Conservation (phyloP, 2,329 filamentous ascomycete genomes). For the Pestalotiopsis sp. region DNA sequence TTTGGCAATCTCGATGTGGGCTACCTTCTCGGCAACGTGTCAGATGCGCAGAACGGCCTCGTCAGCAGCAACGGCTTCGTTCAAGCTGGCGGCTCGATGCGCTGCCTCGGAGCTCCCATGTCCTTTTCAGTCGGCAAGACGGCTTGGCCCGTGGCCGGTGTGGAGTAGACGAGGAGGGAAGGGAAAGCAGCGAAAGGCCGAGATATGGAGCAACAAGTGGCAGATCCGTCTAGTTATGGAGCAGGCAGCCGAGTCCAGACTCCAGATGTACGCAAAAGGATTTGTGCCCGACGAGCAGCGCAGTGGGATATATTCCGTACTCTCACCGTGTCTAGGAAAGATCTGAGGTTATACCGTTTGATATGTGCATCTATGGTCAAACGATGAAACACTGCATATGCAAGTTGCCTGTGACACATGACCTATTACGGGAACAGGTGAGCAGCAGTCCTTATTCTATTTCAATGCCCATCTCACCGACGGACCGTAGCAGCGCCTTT, state of each 20-base stretch:
- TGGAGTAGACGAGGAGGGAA: neutral
- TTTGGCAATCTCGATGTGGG: slow-evolving; percentile 12
- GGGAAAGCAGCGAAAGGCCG: neutral
- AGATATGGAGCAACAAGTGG: neutral
- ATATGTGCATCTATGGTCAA: neutral
- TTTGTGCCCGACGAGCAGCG: too few species aligned
- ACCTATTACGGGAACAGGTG: neutral
- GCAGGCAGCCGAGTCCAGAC: neutral
- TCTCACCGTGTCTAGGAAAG: too few species aligned
- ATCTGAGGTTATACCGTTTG: too few species aligned
- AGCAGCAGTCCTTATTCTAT: neutral
- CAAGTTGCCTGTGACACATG: neutral
- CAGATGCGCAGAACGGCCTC: neutral
- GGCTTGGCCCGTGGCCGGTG: neutral
- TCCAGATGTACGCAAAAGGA: too few species aligned
- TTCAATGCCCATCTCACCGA: neutral
- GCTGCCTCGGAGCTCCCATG: neutral
- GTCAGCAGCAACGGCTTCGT: neutral
- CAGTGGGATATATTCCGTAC: too few species aligned
- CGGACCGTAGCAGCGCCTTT: neutral
- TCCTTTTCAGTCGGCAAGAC: neutral
- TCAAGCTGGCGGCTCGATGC: neutral
- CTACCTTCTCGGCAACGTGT: neutral
- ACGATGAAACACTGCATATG: neutral
- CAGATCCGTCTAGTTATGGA: neutral